Evolutionary conservation across 2,329 filamentous ascomycete genomes (phyloP), one percentile per base, ranked within the genome.

Genomic region (Helotiales sp.): DNA sequence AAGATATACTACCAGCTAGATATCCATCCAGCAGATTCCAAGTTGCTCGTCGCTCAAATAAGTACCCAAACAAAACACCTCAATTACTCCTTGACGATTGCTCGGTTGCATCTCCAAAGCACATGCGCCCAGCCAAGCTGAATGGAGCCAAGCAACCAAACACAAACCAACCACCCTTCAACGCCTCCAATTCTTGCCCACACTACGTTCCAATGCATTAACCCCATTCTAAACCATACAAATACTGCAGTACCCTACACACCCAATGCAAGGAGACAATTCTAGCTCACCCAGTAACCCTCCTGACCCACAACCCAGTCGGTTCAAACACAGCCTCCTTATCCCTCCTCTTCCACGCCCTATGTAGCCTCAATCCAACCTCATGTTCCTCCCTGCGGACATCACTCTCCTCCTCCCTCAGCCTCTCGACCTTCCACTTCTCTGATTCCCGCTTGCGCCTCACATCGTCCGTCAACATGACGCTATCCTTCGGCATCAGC

Each of bases 301-400:
- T 85, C 74, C 90, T 86, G 59, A 96, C 91, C 93, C 93, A 96
- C 10, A 96, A 79, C 32, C 86, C 86, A 0, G 89, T 90, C 11
- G 87, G 87, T 74, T 92, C 89, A 73, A 84, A 90, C 37, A 84
- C 82, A 2, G 84, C 84, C 61, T 90, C 85, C 70, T 89, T 86
- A 73, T 94, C 91, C 72, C 89, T 84, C 57, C 92, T 86, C 81
- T 93, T 94, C 79, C 91, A 90, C 10, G 91, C 89, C 24, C 91
- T 83, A 76, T 92, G 87, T 63, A 96, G 82, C 78, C 89, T 90
- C 74, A 96, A 80, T 0, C 92, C 92, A 49, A 94, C 80, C 64
- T 96, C 91, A 75, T 95, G 91, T 78, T 93, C 90, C 78, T 95
- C 89, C 70, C 88, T 85, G 78, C 88, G 86, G 28, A 96, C 87